These are phyloP conservation scores for Metschnikowia orientalis DNA, from an alignment of 805 yeast genomes.

Conservation along the genomic window DNA sequence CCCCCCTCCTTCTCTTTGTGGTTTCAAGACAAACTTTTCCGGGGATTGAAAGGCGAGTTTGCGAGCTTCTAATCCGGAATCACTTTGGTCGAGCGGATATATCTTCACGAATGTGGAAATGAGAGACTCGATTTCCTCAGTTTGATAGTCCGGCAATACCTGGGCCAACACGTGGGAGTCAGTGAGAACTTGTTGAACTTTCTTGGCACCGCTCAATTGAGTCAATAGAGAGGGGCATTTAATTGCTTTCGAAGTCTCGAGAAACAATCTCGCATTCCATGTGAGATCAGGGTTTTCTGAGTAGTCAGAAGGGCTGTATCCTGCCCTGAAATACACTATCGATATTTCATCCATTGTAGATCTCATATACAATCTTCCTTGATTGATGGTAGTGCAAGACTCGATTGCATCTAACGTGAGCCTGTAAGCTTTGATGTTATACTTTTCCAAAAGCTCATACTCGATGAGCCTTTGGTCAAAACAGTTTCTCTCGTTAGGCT, in stretches of 20 bases:
- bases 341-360: conserved; percentile 68
- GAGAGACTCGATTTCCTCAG: conserved; percentile 30
- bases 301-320: conserved; percentile 83
- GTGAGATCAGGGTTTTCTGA: conserved; percentile 46
- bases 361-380: conserved; percentile 48
- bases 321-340: conserved; percentile 86
- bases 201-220: conserved; percentile 90
- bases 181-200: conserved; percentile 86
- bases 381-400: conserved; percentile 37
- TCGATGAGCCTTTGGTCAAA: conserved; percentile 90
- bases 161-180: conserved; percentile 43
- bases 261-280: conserved; percentile 71
- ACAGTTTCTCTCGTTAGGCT: conserved; percentile 80
- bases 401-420: conserved; percentile 60
- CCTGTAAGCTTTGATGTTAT: conserved; percentile 60
- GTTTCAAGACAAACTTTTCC: conserved; percentile 77
- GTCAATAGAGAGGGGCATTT: conserved; percentile 89
- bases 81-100: conserved; percentile 75
- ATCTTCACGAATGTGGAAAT: conserved; percentile 75
- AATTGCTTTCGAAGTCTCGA: conserved; percentile 76
- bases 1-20: conserved; percentile 99
- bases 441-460: conserved; percentile 53
- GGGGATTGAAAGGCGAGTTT: conserved; percentile 65
- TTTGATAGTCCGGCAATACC: conserved; percentile 38
- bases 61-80: conserved; percentile 58